Evolutionary conservation across 2,329 filamentous ascomycete species (phyloP).

Genomic region (Hysterium pulicare): DNA sequence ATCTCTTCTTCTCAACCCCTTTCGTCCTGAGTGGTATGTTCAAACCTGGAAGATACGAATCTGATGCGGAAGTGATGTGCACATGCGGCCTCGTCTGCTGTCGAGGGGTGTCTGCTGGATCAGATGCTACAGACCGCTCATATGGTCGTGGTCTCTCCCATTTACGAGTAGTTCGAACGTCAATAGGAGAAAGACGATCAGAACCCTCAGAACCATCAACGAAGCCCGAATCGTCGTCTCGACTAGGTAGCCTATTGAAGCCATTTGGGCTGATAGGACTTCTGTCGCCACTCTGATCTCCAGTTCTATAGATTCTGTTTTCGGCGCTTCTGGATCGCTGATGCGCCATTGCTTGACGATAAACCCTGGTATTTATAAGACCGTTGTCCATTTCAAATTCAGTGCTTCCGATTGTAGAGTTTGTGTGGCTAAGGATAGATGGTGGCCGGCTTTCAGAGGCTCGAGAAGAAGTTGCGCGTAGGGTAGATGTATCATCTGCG

Average conservation of each 20-base stretch:
- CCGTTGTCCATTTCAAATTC: constrained; percentile 32
- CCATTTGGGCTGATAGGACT: background rate
- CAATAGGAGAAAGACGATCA: constrained; percentile 3
- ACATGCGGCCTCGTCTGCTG: constrained; percentile 2
- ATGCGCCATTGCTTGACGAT: constrained; percentile 5
- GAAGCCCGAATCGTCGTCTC: constrained; percentile 1
- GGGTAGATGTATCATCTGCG: constrained; percentile 36
- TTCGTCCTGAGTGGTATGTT: background rate
- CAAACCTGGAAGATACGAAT: background rate
- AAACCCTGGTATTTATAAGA: too few relatives aligned
- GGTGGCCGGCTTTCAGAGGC: constrained; percentile 21
- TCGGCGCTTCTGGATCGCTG: constrained; percentile 2
- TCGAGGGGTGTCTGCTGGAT: constrained; percentile 1
- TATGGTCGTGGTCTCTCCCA: constrained; percentile 6
- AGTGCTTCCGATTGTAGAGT: constrained; percentile 23
- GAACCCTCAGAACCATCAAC: constrained; percentile 1
- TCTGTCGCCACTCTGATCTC: background rate
- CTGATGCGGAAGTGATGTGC: constrained; percentile 3
- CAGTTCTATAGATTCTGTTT: background rate
- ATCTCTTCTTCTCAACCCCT: constrained; percentile 8
- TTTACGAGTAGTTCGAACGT: background rate
- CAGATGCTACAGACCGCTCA: constrained; percentile 4
- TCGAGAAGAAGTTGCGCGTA: constrained; percentile 26
- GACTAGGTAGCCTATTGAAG: background rate
- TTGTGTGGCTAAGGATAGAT: constrained; percentile 23